These are phyloP conservation scores for Nelumbo lutea DNA, from an alignment of 164 flowering plant genomes.

Conservation along the genomic window DNA sequence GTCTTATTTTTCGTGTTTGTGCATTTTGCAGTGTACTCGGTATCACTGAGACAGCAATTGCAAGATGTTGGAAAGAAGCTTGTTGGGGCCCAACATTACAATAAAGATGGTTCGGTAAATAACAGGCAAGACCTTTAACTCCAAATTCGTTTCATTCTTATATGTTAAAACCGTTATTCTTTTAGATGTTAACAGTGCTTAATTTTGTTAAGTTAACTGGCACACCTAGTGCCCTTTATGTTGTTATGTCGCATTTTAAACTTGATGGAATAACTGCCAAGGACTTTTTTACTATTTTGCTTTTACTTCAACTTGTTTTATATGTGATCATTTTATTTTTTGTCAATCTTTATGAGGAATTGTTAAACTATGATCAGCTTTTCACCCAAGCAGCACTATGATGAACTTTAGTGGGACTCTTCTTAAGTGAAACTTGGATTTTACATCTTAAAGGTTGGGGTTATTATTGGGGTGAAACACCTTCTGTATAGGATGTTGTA, in stretches of 20 bases:
- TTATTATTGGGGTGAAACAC: no score
- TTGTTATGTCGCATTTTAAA: background rate
- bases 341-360: no score
- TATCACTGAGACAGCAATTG: slow-evolving; percentile 84
- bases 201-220: background rate
- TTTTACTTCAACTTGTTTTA: no score
- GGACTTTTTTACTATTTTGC: no score
- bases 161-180: background rate
- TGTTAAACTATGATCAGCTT: no score
- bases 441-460: no score
- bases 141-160: background rate
- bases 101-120: slow-evolving; percentile 87
- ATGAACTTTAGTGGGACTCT: no score
- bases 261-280: background rate
- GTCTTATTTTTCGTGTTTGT: background rate
- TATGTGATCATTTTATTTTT: no score
- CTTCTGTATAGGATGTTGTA: no score
- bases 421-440: no score
- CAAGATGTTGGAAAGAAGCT: slow-evolving; percentile 95
- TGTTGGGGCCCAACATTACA: slow-evolving; percentile 91
- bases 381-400: no score
- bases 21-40: slow-evolving; percentile 64
- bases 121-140: slow-evolving; percentile 47
- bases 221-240: background rate
- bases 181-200: background rate